Evolutionary conservation across 306 rosid species (phyloP), one percentile per base, ranked within the genome.

Genomic region (Ammopiptanthus mongolicus): DNA sequence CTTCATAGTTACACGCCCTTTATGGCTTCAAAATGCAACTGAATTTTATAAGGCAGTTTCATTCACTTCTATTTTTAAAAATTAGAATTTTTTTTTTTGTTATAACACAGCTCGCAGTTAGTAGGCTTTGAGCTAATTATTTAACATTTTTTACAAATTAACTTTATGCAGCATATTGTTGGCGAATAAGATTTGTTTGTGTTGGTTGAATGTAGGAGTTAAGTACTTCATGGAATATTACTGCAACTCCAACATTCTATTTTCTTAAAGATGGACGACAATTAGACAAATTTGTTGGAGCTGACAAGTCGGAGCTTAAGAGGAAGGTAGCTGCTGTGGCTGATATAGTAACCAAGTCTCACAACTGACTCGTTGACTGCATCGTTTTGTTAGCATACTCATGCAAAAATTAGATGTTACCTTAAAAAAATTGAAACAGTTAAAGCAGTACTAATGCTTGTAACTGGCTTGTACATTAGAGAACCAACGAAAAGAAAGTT

Each of bases 211-310:
- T 77, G 68, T 82, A 89, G 94, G 94, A 87, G 12, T 89, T 89
- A 59, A 81, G 91, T 67, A 65, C 86, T 37, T 77, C 87, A n/a
- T 89, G 89, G 94, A 91, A 89, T 48, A 81, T 89, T 50, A 89
- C 83, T 44, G 91, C 94, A 61, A 89, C 94, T 63, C 94, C 94
- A 0, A 89, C 94, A 10, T 89, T 89, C 80, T 89, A 81, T 83
- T 87, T 89, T 82, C 88, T 89, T 19, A 84, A 63, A 78, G 87
- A 85, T 31, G 91, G 91, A 1, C 69, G 86, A 73, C 88, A 89
- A 79, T 8, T 87, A 12, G 83, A 58, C 82, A 44, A 44, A 44
- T 5, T 44, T 13, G 50, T 44, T 12, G 50, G 50, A 1, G 50
- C 50, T 13, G 50, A 44, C 17, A 44, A 44, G 50, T 44, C 13